Base-by-base conservation (phyloP, 495 filamentous ascomycete genomes). In the Talaromyces nanjingensis region DNA sequence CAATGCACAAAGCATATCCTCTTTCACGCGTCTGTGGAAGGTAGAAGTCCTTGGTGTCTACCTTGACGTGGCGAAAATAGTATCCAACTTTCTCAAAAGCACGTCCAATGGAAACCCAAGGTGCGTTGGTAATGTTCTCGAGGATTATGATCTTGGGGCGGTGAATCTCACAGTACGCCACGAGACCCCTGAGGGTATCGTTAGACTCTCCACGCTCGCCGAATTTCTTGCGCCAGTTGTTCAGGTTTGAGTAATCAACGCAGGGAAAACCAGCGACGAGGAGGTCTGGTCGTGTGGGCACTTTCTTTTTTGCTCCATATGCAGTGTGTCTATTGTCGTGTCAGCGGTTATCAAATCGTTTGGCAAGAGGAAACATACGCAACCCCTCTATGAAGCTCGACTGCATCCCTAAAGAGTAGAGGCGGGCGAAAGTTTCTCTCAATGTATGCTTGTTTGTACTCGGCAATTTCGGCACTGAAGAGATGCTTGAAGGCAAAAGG, bases 361-460 rank as follows among this genome's bases (percentile, higher is more conserved):
- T 66, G 34, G 25, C 68, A 47, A 60, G 27, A 6, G 6, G 4
- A 14, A 5, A 83, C 87, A 77, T 76, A 90, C 88, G 86, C 88
- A 59, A 76, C 67, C 6, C 69, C 64, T 52, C 76, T 67, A 54
- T 73, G 68, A 12, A 94, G 73, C 66, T 94, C 87, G 6, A 74
- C 75, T 3, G 93, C 82, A 72, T 96, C 88, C 6, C 87, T 77
- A 61, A 92, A 92, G 14, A 94, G 73, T 31, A 86, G 72, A 0
- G 76, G 77, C 0, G 84, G 82, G 9, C 80, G 76, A 62, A 89
- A 86, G 71, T 94, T 96, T 14, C 89, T 79, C 65, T 89, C 81
- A 65, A 96, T 94, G 70, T 90, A 93, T 2, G 85, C 85, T 69
- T 93, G 90, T 68, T 94, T 94, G 72, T 81, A 89, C 0, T 84